Base-by-base conservation (phyloP, 768 basidiomycete genomes). In the Phanerodontia chrysosporium region DNA sequence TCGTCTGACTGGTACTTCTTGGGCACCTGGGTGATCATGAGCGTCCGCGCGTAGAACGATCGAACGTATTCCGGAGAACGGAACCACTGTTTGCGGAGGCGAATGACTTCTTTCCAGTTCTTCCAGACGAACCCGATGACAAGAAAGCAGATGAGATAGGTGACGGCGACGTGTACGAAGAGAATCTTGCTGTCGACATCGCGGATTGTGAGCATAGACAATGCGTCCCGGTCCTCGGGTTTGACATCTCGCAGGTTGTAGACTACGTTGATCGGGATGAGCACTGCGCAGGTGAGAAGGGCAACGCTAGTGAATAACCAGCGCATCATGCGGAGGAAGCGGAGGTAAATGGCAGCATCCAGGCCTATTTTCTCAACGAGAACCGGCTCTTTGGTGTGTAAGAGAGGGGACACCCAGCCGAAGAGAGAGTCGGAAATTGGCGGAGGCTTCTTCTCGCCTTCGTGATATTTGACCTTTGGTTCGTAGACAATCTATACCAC, bases 31-130 rank as follows among this genome's bases (percentile, higher is more conserved):
- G 81, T 83, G 62, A 95, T 81, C 70, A 92, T 85, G 55, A 99
- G 81, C 0, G 96, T 98, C 36, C 97, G 85, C 1, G 95, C 92
- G 68, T 97, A 95, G 79, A 98, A 97, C 1, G 90, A 89, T 61
- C 88, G 81, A 52, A 87, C 80, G 73, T 97, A 95, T 67, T 92
- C 90, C 8, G 90, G 87, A 2, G 90, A 92, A 62, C 89, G 85
- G 78, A 95, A 98, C 90, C 93, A 99, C 32, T 80, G 76, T 25
- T 29, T 25, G 2, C 96, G 88, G 1, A 99, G 84, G 45, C 74
- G 76, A 53, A 98, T 76, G 82, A 98, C 92, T 46, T 77, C 75
- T 48, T 72, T 78, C 92, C 91, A 94, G 70, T 96, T 84, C 29
- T 77, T 65, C 73, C 87, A 87, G 49, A 92, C 82, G 67, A 83